Percentiles rank a stretch among this genome's conserved stretches.
These are phyloP conservation scores for Hypoxylon lienhwacheense DNA, from an alignment of 495 filamentous ascomycete species.

Conservation along the genomic window DNA sequence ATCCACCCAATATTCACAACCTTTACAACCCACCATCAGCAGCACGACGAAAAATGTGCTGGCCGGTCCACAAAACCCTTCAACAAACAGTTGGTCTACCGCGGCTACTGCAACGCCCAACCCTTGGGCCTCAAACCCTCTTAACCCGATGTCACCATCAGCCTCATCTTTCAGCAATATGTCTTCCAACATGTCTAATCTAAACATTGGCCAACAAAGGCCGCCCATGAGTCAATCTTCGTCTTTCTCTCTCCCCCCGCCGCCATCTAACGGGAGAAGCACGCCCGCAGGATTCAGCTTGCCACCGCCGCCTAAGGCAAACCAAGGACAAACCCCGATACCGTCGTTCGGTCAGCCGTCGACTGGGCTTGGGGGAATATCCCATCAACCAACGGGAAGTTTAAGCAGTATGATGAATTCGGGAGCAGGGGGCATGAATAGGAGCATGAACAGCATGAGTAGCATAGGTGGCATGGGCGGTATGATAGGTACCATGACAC, in stretches of 20 bases:
- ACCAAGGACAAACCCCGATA: constrained; percentile 22
- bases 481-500: constrained; percentile 27
- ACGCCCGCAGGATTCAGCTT: constrained; percentile 44
- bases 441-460: constrained; percentile 33
- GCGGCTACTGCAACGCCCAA: constrained; percentile 32
- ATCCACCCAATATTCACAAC: constrained; percentile 57
- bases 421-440: constrained; percentile 30
- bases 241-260: constrained; percentile 53
- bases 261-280: constrained; percentile 40
- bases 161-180: constrained; percentile 27
- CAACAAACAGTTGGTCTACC: constrained; percentile 42
- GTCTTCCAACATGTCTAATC: constrained; percentile 28
- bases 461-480: constrained; percentile 30
- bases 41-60: constrained; percentile 1
- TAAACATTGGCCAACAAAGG: constrained; percentile 44
- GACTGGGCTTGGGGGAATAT: constrained; percentile 14
- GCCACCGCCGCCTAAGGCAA: constrained; percentile 44
- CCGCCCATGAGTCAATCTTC: constrained; percentile 37
- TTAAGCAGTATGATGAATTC: constrained; percentile 35
- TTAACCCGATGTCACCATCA: constrained; percentile 20
- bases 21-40: constrained; percentile 44
- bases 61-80: constrained; percentile 20
- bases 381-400: constrained; percentile 26
- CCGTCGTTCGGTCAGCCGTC: constrained; percentile 23
- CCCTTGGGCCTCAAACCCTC: constrained; percentile 41